phyloP scores from a whole-genome alignment of 2,329 filamentous ascomycete species.

The Thelonectria blattea region DNA sequence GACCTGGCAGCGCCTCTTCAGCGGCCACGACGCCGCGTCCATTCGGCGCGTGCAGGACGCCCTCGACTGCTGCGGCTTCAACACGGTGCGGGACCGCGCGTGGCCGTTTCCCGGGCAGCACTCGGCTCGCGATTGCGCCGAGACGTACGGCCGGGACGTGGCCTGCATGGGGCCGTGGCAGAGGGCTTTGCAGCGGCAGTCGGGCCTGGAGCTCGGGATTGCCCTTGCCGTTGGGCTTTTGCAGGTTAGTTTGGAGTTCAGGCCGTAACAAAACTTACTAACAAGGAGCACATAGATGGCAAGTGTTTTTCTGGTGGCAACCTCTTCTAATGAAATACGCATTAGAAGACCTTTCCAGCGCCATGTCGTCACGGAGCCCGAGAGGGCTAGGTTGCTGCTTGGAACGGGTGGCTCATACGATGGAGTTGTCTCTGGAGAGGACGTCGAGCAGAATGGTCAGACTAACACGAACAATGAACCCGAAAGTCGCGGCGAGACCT shows the following conservation, averaged over 20 bases:
- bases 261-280: neutral
- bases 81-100: slow-evolving; percentile 61
- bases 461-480: neutral
- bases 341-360: neutral
- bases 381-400: neutral
- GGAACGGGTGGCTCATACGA: neutral
- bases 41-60: slow-evolving; percentile 69
- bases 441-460: neutral
- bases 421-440: neutral
- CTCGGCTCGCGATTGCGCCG: slow-evolving; percentile 47
- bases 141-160: slow-evolving; percentile 51
- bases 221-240: slow-evolving; percentile 59
- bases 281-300: neutral
- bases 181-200: slow-evolving; percentile 57
- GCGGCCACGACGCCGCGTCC: slow-evolving; percentile 52
- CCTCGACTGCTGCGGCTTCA: slow-evolving; percentile 71
- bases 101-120: slow-evolving; percentile 62
- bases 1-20: slow-evolving; percentile 62
- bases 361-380: neutral
- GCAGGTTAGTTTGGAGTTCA: slow-evolving; percentile 58
- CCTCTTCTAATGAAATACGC: neutral
- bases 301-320: neutral
- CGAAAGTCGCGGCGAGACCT: neutral
- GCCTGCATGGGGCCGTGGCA: slow-evolving; percentile 64
- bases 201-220: slow-evolving; percentile 61